phyloP scores from a whole-genome alignment of 192 early-diverging fungal species.

The Borealophlyctis nickersoniae region DNA sequence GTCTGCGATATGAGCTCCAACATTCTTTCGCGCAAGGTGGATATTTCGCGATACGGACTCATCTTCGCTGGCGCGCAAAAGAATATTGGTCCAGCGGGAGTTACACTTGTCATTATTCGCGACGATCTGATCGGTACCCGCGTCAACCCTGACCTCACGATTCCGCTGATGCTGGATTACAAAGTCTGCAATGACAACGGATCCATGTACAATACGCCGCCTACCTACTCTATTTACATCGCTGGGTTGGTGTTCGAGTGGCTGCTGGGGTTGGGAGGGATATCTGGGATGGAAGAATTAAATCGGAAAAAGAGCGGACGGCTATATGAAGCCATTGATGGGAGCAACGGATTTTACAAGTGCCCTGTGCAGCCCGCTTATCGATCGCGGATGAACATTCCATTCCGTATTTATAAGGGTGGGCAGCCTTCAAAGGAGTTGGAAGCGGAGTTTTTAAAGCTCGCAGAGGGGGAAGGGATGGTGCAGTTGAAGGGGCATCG shows the following conservation, averaged over 20 bases:
- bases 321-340: slow-evolving; percentile 64
- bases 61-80: slow-evolving; percentile 98
- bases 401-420: slow-evolving; percentile 65
- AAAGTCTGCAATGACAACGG: slow-evolving; percentile 73
- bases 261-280: slow-evolving; percentile 64
- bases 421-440: slow-evolving; percentile 52
- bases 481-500: slow-evolving; percentile 94
- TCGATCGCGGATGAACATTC: slow-evolving; percentile 89
- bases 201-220: slow-evolving; percentile 96
- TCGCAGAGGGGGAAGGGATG: slow-evolving; percentile 74
- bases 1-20: slow-evolving; percentile 75
- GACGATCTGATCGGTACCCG: slow-evolving; percentile 76
- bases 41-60: slow-evolving; percentile 78
- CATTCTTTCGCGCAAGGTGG: slow-evolving; percentile 55
- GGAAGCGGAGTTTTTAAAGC: slow-evolving; percentile 76
- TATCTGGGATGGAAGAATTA: slow-evolving; percentile 61
- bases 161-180: slow-evolving; percentile 83
- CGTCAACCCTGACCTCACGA: slow-evolving; percentile 26
- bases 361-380: slow-evolving; percentile 55
- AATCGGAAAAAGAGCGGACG: slow-evolving; percentile 68
- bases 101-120: slow-evolving; percentile 88
- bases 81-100: slow-evolving; percentile 81
- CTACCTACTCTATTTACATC: slow-evolving; percentile 92
- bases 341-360: slow-evolving; percentile 61
- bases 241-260: slow-evolving; percentile 86